Conservation (phyloP, 1,284 basidiomycete genomes). For the Hortiboletus rubellus region DNA sequence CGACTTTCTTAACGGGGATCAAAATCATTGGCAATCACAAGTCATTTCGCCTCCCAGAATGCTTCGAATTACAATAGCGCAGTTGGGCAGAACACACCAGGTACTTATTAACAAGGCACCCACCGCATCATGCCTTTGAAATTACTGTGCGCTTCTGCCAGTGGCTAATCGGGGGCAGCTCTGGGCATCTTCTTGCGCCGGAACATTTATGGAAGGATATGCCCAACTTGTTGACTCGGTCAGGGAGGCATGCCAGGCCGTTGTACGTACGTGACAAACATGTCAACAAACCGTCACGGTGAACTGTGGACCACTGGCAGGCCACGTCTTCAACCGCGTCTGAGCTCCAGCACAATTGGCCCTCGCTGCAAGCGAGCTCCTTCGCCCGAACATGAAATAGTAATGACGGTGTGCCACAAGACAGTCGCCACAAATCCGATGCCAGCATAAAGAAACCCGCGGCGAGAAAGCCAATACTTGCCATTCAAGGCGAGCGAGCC, state of each 20-base stretch:
- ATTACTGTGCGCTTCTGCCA: conserved; percentile 7
- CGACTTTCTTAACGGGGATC: conserved; percentile 25
- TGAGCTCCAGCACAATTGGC: neutral
- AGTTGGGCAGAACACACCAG: conserved; percentile 16
- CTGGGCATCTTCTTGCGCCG: conserved; percentile 24
- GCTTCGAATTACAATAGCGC: conserved; percentile 14
- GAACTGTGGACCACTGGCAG: neutral
- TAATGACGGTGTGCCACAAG: neutral
- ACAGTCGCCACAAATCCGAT: conserved; percentile 14
- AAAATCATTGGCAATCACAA: conserved; percentile 14
- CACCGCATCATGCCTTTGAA: conserved; percentile 15
- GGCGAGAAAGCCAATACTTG: neutral
- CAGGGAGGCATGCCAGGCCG: conserved; percentile 2
- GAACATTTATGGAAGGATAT: conserved; percentile 11
- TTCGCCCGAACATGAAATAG: neutral
- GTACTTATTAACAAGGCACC: conserved; percentile 23
- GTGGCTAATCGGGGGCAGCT: conserved; percentile 15
- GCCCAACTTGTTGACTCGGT: conserved; percentile 8
- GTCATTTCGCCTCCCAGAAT: conserved; percentile 28
- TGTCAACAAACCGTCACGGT: conserved; percentile 7
- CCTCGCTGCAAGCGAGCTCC: neutral
- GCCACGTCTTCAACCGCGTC: neutral
- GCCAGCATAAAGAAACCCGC: conserved; percentile 1
- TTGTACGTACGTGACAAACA: conserved; percentile 16
- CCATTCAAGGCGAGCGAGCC: conserved; percentile 4